phyloP scores from a whole-genome alignment of 139 green algal genomes.

The Coccomyxa sp. region DNA sequence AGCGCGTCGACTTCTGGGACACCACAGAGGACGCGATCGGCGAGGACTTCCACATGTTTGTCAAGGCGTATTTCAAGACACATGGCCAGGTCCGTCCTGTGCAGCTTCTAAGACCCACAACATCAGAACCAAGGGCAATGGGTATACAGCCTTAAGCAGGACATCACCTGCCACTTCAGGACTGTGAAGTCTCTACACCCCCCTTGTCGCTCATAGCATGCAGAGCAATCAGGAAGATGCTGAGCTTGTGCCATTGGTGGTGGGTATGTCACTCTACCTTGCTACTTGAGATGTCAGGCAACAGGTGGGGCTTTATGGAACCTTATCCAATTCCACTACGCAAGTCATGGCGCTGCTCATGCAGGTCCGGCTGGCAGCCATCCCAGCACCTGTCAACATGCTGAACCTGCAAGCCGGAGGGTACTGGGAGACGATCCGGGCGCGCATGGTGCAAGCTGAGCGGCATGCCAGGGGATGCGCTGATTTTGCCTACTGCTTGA shows the following conservation, averaged over 20 bases:
- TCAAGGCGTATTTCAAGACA: slow-evolving; percentile 35
- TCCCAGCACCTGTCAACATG: slow-evolving; percentile 40
- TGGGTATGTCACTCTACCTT: too few species aligned
- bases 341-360: too few species aligned
- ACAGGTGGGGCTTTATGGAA: too few species aligned
- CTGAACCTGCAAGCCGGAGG: slow-evolving; percentile 17
- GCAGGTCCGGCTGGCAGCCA: background rate
- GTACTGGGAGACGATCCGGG: slow-evolving; percentile 12
- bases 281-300: too few species aligned
- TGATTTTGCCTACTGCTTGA: slow-evolving; percentile 31
- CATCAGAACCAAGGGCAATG: background rate
- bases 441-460: slow-evolving; percentile 34
- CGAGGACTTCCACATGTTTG: slow-evolving; percentile 43
- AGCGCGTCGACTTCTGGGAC: slow-evolving; percentile 34
- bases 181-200: too few species aligned
- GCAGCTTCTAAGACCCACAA: background rate
- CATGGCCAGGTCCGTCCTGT: background rate
- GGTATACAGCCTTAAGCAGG: background rate
- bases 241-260: too few species aligned
- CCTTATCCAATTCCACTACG: too few species aligned
- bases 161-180: background rate
- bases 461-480: slow-evolving; percentile 36
- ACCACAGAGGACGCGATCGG: slow-evolving; percentile 34
- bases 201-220: too few species aligned
- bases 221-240: too few species aligned